These are phyloP conservation scores for Inonotus obliquus DNA, from an alignment of 1,284 basidiomycete genomes.

Conservation along the genomic window DNA sequence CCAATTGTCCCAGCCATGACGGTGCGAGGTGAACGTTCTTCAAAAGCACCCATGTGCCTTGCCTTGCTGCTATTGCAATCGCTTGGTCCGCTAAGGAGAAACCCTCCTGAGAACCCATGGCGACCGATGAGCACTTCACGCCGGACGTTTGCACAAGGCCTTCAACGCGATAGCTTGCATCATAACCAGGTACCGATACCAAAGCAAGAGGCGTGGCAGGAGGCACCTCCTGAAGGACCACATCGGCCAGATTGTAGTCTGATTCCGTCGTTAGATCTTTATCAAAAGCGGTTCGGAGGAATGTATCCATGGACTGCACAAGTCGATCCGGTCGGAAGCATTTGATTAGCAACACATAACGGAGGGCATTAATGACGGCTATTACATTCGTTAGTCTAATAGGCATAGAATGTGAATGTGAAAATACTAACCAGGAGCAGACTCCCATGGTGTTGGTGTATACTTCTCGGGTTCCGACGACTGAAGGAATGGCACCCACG, in stretches of 20 bases:
- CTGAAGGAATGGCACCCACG: conserved; percentile 78
- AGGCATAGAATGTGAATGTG: conserved; percentile 1
- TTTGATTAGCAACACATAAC: conserved; percentile 78
- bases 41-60: conserved; percentile 90
- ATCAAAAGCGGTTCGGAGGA: conserved; percentile 72
- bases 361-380: conserved; percentile 73
- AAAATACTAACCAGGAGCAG: conserved; percentile 56
- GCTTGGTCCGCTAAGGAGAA: conserved; percentile 91
- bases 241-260: conserved; percentile 66
- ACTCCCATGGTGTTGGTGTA: conserved; percentile 78
- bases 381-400: conserved; percentile 20
- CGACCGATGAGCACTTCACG: conserved; percentile 78
- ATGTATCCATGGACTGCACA: conserved; percentile 73
- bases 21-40: conserved; percentile 97
- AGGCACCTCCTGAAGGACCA: conserved; percentile 77
- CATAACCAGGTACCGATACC: conserved; percentile 93
- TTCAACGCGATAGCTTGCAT: conserved; percentile 93
- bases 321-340: conserved; percentile 89
- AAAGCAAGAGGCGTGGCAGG: conserved; percentile 84
- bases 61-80: conserved; percentile 83
- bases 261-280: conserved; percentile 74
- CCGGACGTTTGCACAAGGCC: conserved; percentile 78
- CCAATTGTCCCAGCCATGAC: conserved; percentile 89
- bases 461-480: conserved; percentile 66
- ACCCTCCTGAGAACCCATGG: conserved; percentile 99